Evolutionary conservation across 192 early-diverging fungal species (phyloP).

Genomic region (Entomortierella chlamydospora): DNA sequence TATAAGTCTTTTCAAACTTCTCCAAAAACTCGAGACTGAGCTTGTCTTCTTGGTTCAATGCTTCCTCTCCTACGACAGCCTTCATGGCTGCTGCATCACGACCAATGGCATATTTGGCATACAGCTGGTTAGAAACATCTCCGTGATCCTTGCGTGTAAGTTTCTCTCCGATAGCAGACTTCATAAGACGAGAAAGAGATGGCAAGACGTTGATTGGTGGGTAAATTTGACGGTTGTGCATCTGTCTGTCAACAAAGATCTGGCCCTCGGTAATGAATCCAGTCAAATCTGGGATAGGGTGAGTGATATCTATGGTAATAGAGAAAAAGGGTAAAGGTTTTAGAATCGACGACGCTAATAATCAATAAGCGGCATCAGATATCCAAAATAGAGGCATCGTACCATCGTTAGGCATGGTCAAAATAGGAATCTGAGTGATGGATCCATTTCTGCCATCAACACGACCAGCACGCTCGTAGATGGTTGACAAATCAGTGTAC

Average conservation of each 20-base stretch:
- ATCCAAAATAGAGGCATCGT: slow-evolving; percentile 13
- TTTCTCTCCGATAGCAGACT: slow-evolving; percentile 98
- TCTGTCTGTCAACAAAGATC: slow-evolving; percentile 98
- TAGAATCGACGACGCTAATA: too few species aligned
- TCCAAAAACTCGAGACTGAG: slow-evolving; percentile 97
- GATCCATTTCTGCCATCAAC: slow-evolving; percentile 97
- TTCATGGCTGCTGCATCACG: slow-evolving; percentile 99
- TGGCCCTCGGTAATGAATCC: slow-evolving; percentile 99
- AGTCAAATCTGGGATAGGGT: slow-evolving; percentile 99
- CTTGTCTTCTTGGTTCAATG: slow-evolving; percentile 98
- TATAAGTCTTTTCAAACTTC: slow-evolving; percentile 98
- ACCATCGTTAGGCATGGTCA: slow-evolving; percentile 99
- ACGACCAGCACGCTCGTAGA: slow-evolving; percentile 98
- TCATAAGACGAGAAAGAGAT: slow-evolving; percentile 99
- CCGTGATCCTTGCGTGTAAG: slow-evolving; percentile 98
- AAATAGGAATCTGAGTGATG: slow-evolving; percentile 99
- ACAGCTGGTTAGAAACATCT: slow-evolving; percentile 99
- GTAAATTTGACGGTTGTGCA: slow-evolving; percentile 99
- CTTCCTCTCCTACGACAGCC: slow-evolving; percentile 99
- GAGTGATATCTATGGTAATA: slow-evolving; percentile 99
- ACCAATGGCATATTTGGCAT: slow-evolving; percentile 99
- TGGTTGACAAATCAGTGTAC: slow-evolving; percentile 99
- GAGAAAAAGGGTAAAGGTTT: too few species aligned
- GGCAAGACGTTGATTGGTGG: slow-evolving; percentile 99
- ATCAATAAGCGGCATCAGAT: too few species aligned